These are phyloP conservation scores for Cladophialophora yegresii DNA, from an alignment of 2,329 filamentous ascomycete genomes.

Conservation along the genomic window DNA sequence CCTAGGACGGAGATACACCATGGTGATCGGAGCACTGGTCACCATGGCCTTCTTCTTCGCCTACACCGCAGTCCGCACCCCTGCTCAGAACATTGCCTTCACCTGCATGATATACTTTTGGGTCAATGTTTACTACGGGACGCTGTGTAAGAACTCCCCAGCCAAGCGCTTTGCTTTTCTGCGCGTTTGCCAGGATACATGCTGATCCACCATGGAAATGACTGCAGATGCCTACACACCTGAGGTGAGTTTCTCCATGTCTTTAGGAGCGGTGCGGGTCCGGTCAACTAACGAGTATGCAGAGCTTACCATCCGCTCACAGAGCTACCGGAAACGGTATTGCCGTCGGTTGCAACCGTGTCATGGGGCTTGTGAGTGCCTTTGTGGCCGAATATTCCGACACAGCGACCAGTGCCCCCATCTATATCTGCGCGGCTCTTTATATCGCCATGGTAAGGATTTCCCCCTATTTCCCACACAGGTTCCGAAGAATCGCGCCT, in stretches of 20 bases:
- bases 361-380: slow-evolving; percentile 74
- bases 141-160: background rate
- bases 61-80: slow-evolving; percentile 67
- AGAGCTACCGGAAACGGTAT: slow-evolving; percentile 74
- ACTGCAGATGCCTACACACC: slow-evolving; percentile 77
- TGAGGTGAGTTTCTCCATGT: slow-evolving; percentile 60
- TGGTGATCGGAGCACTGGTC: slow-evolving; percentile 63
- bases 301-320: slow-evolving; percentile 59
- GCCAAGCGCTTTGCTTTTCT: background rate
- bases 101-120: slow-evolving; percentile 69
- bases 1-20: slow-evolving; percentile 71
- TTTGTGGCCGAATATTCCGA: slow-evolving; percentile 47
- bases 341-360: slow-evolving; percentile 67
- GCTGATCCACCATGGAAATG: background rate
- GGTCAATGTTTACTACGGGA: slow-evolving; percentile 66
- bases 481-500: background rate
- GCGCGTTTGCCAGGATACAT: background rate
- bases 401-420: slow-evolving; percentile 42
- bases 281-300: slow-evolving; percentile 2
- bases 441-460: slow-evolving; percentile 43
- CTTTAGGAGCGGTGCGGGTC: background rate
- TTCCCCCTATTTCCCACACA: background rate
- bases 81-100: slow-evolving; percentile 66
- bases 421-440: slow-evolving; percentile 43
- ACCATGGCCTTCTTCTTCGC: slow-evolving; percentile 71